Evolutionary conservation across 2,329 filamentous ascomycete species (phyloP), one percentile per base, ranked within the genome.

Genomic region (Pseudocercospora vitis): DNA sequence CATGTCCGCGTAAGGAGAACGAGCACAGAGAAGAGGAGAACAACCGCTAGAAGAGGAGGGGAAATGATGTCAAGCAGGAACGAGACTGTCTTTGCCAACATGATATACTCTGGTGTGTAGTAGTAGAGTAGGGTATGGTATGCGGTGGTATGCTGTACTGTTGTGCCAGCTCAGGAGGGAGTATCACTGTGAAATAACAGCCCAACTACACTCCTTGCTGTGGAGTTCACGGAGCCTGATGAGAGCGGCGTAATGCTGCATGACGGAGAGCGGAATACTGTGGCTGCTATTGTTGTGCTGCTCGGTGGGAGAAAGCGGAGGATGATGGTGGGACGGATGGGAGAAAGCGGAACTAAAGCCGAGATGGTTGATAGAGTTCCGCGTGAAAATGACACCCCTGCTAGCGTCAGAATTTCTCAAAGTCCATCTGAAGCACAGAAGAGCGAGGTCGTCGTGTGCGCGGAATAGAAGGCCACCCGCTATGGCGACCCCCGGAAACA

Each of bases 401-500:
- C 4, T 37, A 37, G 16, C 7, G 14, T 16, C 19, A 37, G 40
- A 49, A 35, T 49, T 49, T 49, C 33, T 49, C 32, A 12, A 48
- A 29, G 24, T 48, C n/a, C 7, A 48, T n/a, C 44, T 48, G n/a
- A n/a, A n/a, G n/a, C n/a, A n/a, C n/a, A n/a, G n/a, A n/a, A n/a
- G n/a, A n/a, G n/a, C n/a, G n/a, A n/a, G n/a, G n/a, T 24, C 40
- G 40, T 14, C 37, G 14, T n/a, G 9, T 19, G n/a, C 14, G 39
- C 39, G 19, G 23, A 37, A 40, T 8, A 26, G 16, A 39, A n/a
- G 23, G 12, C 19, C 12, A 40, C 8, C 21, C 44, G 48, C 11
- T n/a, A 65, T 65, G 62, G 59, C 62, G 1, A 50, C 50, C n/a
- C 53, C 53, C 16, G 48, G 48, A 3, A 32, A 14, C 1, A 50